These are phyloP conservation scores for Parathielavia hyrcaniae DNA, from an alignment of 495 filamentous ascomycete species.

Conservation along the genomic window DNA sequence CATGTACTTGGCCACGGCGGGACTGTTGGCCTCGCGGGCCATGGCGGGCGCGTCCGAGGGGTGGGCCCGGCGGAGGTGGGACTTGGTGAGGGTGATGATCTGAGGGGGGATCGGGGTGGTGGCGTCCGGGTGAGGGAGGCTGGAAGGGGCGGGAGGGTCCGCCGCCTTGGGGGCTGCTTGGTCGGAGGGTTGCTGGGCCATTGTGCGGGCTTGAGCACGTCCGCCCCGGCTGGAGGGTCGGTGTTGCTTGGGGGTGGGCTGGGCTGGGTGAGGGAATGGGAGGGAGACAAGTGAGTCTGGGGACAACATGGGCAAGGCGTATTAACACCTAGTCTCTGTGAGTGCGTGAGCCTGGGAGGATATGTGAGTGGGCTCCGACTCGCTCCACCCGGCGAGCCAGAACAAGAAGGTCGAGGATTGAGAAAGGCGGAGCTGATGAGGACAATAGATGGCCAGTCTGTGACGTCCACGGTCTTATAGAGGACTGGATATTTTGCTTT, in stretches of 20 bases:
- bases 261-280: background rate
- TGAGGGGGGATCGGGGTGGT: conserved; percentile 8
- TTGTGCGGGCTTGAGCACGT: background rate
- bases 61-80: conserved; percentile 31
- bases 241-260: background rate
- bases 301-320: background rate
- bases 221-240: background rate
- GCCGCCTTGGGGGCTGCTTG: background rate
- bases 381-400: background rate
- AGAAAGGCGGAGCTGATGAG: no score
- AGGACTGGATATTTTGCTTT: no score
- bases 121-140: background rate
- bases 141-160: background rate
- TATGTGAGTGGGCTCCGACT: background rate
- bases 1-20: conserved; percentile 33
- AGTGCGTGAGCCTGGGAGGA: no score
- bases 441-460: no score
- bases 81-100: conserved; percentile 12
- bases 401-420: background rate
- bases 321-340: no score
- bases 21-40: conserved; percentile 27
- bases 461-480: no score
- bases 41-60: conserved; percentile 27
- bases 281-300: background rate
- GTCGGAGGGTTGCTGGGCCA: background rate